A percentile compares a stretch with the other conserved stretches of the same genome.
Evolutionary conservation across 257 asterid species (phyloP).

Genomic region (Ballota nigra): DNA sequence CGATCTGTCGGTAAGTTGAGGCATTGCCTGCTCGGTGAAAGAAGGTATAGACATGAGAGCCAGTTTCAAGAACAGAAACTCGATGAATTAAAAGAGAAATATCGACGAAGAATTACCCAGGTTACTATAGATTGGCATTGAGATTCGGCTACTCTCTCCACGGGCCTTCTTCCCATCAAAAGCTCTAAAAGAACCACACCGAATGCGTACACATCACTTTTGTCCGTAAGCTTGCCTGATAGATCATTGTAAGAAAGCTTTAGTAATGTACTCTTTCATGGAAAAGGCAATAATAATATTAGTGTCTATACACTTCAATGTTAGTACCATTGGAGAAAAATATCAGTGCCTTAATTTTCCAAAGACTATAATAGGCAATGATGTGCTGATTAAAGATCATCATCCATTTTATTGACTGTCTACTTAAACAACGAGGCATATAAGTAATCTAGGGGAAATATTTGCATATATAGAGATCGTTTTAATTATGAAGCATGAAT

Average conservation of each 20-base stretch:
- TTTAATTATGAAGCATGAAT: neutral
- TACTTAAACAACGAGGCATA: neutral
- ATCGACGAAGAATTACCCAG: conserved; percentile 50
- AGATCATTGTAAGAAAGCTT: conserved; percentile 15
- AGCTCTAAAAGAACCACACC: conserved; percentile 95
- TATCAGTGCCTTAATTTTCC: neutral
- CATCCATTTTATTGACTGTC: neutral
- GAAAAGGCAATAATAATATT: neutral
- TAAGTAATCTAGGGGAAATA: neutral
- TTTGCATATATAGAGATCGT: neutral
- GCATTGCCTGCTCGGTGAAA: conserved; percentile 74
- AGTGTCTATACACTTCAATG: neutral
- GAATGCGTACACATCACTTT: conserved; percentile 91
- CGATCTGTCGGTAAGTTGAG: conserved; percentile 87
- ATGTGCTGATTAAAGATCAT: neutral
- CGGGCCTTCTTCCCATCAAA: conserved; percentile 79
- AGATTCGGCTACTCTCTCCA: conserved; percentile 63
- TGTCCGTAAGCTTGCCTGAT: conserved; percentile 88
- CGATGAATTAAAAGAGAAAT: neutral
- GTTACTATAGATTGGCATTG: conserved; percentile 84
- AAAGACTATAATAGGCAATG: neutral
- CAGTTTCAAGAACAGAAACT: neutral
- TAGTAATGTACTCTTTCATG: neutral
- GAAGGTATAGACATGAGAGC: conserved; percentile 13
- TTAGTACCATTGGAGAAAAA: neutral